phyloP scores from a whole-genome alignment of 2,329 filamentous ascomycete species.

The Bipolaris cookei region DNA sequence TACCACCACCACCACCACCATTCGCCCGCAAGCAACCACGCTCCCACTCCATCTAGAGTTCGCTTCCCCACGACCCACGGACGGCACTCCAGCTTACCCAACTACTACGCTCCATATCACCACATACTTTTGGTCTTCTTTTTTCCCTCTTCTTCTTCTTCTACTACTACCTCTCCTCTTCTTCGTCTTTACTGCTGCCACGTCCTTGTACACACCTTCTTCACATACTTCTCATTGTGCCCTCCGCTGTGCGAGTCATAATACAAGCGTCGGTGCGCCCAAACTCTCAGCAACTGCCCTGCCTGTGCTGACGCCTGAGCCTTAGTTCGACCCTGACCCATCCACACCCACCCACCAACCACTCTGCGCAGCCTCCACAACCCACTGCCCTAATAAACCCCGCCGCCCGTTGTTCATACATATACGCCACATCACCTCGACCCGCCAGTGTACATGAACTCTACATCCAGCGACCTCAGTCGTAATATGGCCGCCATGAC shows the following conservation, averaged over 20 bases:
- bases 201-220: conserved; percentile 36
- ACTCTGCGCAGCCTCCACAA: conserved; percentile 24
- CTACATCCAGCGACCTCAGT: conserved; percentile 21
- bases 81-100: background rate
- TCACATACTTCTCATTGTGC: conserved; percentile 28
- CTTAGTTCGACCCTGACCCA: conserved; percentile 34
- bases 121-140: conserved; percentile 7
- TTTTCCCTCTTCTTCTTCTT: conserved; percentile 12
- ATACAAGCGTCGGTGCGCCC: conserved; percentile 26
- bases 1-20: conserved; percentile 35
- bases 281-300: conserved; percentile 19
- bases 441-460: conserved; percentile 26
- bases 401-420: conserved; percentile 14
- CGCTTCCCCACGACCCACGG: conserved; percentile 20
- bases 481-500: conserved; percentile 41
- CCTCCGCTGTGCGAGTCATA: conserved; percentile 20
- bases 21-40: conserved; percentile 27
- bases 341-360: conserved; percentile 29
- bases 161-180: conserved; percentile 33
- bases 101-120: background rate
- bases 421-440: background rate
- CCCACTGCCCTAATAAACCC: conserved; percentile 7
- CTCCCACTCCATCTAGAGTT: conserved; percentile 39
- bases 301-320: conserved; percentile 45
- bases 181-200: conserved; percentile 11